phyloP scores from a whole-genome alignment of 306 rosid species.

The Quercus rubra region DNA sequence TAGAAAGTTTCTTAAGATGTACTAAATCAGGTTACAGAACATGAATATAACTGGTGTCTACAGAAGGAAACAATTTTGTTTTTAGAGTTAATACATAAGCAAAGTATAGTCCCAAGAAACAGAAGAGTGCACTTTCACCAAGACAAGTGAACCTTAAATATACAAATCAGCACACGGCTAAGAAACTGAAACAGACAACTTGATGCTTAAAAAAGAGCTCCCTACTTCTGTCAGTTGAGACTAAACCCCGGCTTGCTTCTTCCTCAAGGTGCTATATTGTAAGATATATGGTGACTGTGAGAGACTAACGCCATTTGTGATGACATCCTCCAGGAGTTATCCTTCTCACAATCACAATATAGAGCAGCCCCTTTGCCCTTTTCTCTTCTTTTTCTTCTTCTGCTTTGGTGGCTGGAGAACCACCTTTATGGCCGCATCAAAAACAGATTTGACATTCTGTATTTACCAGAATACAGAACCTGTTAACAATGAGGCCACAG shows the following conservation, averaged over 20 bases:
- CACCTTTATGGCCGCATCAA: conserved; percentile 89
- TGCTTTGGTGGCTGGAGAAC: conserved; percentile 95
- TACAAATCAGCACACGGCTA: conserved; percentile 36
- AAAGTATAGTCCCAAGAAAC: conserved; percentile 27
- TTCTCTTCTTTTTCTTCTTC: conserved; percentile 73
- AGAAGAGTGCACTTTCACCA: conserved; percentile 33
- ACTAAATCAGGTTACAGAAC: conserved; percentile 41
- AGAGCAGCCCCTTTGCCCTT: conserved; percentile 75
- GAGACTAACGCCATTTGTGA: conserved; percentile 41
- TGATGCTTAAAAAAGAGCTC: conserved; percentile 34
- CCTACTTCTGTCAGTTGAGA: conserved; percentile 39
- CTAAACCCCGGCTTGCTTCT: conserved; percentile 26
- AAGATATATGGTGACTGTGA: conserved; percentile 27
- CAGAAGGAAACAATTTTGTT: conserved; percentile 19
- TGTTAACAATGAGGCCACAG: not conserved
- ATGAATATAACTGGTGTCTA: conserved; percentile 29
- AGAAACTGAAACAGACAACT: conserved; percentile 37
- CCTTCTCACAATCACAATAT: conserved; percentile 51
- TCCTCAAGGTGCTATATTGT: conserved; percentile 39
- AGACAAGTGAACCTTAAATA: conserved; percentile 33
- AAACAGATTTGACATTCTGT: conserved; percentile 96
- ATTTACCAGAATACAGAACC: conserved; percentile 13
- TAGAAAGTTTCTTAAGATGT: conserved; percentile 18
- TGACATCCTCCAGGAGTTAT: conserved; percentile 32
- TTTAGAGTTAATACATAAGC: conserved; percentile 31